Evolutionary conservation across 2,329 filamentous ascomycete species (phyloP).

Genomic region (Xylariaceae sp.): DNA sequence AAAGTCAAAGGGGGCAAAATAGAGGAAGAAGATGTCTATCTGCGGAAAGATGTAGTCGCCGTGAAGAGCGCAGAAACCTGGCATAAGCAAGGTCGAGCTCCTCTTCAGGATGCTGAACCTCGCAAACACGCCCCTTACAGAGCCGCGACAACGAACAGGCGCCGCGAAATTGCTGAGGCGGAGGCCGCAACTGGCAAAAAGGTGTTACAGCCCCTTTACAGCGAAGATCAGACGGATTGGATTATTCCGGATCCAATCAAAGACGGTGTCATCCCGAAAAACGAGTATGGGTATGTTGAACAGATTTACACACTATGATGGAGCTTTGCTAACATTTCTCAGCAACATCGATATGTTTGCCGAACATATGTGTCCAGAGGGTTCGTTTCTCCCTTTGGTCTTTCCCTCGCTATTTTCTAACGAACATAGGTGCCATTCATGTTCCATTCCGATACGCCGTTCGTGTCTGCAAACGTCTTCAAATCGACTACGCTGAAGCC

Average conservation of each 20-base stretch:
- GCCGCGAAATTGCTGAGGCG: constrained; percentile 84
- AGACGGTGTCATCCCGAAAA: constrained; percentile 87
- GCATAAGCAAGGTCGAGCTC: constrained; percentile 91
- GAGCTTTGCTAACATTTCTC: constrained; percentile 3
- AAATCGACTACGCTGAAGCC: constrained; percentile 88
- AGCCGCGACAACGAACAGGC: constrained; percentile 82
- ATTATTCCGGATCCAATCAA: constrained; percentile 87
- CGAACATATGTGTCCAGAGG: constrained; percentile 80
- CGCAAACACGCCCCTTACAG: constrained; percentile 87
- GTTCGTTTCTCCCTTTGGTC: constrained; percentile 24
- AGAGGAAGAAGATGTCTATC: constrained; percentile 77
- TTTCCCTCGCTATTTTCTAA: constrained; percentile 10
- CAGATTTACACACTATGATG: background rate
- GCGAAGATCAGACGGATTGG: constrained; percentile 84
- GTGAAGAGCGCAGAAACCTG: constrained; percentile 94
- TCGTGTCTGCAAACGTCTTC: constrained; percentile 77
- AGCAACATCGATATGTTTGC: constrained; percentile 92
- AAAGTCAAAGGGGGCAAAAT: constrained; percentile 71
- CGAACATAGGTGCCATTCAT: constrained; percentile 67
- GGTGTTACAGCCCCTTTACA: constrained; percentile 81
- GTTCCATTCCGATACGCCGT: constrained; percentile 75
- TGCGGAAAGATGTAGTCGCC: constrained; percentile 72
- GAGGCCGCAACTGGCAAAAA: constrained; percentile 78
- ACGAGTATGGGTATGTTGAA: constrained; percentile 66
- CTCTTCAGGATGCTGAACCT: constrained; percentile 67